Evolutionary conservation across 345 rosid genomes (phyloP), one percentile per base, ranked within the genome.

Genomic region (Triadica sebifera): DNA sequence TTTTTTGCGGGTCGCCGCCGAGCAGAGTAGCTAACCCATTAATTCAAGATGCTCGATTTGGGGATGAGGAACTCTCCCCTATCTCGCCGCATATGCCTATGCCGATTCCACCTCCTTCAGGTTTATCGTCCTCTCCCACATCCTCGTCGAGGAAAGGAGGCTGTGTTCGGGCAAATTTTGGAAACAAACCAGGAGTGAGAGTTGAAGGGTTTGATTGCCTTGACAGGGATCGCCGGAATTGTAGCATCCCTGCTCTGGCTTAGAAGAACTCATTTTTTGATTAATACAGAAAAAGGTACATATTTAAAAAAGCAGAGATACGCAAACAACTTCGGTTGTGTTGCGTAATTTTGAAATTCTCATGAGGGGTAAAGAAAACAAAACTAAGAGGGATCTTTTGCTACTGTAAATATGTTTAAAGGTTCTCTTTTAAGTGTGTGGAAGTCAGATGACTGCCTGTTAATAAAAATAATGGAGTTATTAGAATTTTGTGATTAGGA

Each of bases 11-110:
- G 83, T 95, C 98, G 75, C 99, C 99, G 76, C 99, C 99, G 55
- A 88, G 96, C 86, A 89, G 99, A 93, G 99, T 95, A 75, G 86
- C 94, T 91, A 95, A 95, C 93, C 99, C 99, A 72, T 72, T 95
- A 85, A 91, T 90, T 80, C 93, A 88, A 67, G 99, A 95, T 70
- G 89, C 91, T 52, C 84, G 87, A 66, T 95, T 95, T 43, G 83
- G 86, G 73, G 87, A 89, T 2, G 91, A 89, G 77, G 82, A 81
- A 77, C 58, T 83, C 75, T 57, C 77, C 79, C 87, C 88, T 0
- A 45, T 83, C 56, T 79, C 87, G 0, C 87, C 84, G 19, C 52
- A 65, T 57, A 79, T 80, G 74, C 79, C 81, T 49, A 80, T 82
- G 74, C 79, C 80, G 1, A 25, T 79, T 16, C 81, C 73, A 10